Conservation (phyloP, 768 basidiomycete species). For the Cystobasidium ongulense region DNA sequence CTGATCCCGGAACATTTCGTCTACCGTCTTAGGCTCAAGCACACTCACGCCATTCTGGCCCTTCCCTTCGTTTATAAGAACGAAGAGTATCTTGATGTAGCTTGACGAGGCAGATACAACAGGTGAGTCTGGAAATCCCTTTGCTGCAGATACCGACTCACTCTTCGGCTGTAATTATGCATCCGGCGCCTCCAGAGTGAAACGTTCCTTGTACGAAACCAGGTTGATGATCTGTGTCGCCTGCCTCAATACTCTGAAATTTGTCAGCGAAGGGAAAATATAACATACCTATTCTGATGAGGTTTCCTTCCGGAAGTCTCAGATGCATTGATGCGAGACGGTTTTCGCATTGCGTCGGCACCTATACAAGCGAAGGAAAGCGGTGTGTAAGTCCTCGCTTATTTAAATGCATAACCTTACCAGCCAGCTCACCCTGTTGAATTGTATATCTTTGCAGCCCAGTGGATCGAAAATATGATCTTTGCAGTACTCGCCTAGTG, state of each 20-base stretch:
- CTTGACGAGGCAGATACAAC: background rate
- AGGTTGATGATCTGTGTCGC: background rate
- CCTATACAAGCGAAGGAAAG: background rate
- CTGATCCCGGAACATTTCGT: conserved; percentile 29
- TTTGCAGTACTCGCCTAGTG: conserved; percentile 21
- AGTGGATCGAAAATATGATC: conserved; percentile 33
- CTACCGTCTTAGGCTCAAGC: conserved; percentile 25
- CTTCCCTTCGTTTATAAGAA: conserved; percentile 29
- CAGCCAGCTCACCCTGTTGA: background rate
- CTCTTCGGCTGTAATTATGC: conserved; percentile 14
- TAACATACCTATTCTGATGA: background rate
- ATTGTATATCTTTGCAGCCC: conserved; percentile 30
- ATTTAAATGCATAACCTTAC: too few relatives aligned
- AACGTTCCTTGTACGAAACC: background rate
- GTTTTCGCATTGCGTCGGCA: background rate
- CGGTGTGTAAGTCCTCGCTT: background rate
- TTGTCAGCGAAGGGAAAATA: background rate
- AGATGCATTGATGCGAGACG: conserved; percentile 4
- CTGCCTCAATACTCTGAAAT: background rate
- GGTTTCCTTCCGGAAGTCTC: background rate
- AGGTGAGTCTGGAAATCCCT: background rate
- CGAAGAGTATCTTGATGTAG: conserved; percentile 11
- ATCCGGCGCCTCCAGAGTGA: conserved; percentile 26
- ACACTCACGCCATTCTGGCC: conserved; percentile 30
- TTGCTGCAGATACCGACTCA: background rate